Evolutionary conservation across 179 eudicot genomes (phyloP), one percentile per base, ranked within the genome.

Genomic region (Drosera spatulata): DNA sequence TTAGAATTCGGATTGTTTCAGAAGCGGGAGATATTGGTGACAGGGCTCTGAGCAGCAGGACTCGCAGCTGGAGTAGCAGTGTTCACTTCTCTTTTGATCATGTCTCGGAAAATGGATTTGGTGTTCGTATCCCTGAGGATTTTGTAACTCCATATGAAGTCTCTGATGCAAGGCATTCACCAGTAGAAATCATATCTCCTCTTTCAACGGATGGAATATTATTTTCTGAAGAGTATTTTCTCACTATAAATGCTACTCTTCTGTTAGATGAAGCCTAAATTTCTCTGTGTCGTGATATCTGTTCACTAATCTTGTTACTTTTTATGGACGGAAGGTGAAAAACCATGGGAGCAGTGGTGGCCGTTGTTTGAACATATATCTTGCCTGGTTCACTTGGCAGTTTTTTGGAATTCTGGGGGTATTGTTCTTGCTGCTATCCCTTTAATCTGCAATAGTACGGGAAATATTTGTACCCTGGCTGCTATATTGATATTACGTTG

Each of bases 381-480:
- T 58, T 76, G 73, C 73, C 85, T 82, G 22, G 46, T 76, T 56
- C 75, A 79, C 70, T 78, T 87, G 77, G 77, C 97, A 41, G 73
- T 82, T 82, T 55, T 85, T 84, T 50, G 95, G 89, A 58, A 82
- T 89, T 71, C 71, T 89, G 52, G 97, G 97, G 97, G 97, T 89
- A 82, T 72, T 15, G 2, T 58, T 33, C 58, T 40, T 6, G 11
- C 6, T 50, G 37, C 0, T 11, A 7, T 52, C 6, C 39, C 52
- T 51, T n/a, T 22, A 5, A 43, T 14, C 11, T 33, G 11, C 12
- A 41, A 38, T 10, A 55, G 54, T 39, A 43, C 15, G 40, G 2
- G 10, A 10, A 2, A 3, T 2, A 41, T 8, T 48, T 33, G 7
- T 39, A 48, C 55, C 46, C 12, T 68, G 53, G 53, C 40, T 63